A percentile compares a stretch with the other conserved stretches of the same genome.
phyloP scores from a whole-genome alignment of 768 basidiomycete species.

The Lentinula aciculospora region DNA sequence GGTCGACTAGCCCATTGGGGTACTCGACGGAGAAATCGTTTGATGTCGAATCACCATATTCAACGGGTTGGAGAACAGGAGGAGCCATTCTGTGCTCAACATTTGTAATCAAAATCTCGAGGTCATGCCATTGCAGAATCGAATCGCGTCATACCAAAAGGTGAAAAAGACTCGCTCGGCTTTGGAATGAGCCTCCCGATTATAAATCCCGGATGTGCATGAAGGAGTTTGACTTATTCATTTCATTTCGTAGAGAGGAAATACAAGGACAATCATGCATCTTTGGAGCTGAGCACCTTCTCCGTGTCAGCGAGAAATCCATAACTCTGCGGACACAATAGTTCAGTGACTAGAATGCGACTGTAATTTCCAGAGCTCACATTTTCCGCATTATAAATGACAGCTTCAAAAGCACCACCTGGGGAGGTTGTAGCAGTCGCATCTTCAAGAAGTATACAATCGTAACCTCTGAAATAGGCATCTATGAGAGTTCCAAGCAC shows the following conservation, averaged over 20 bases:
- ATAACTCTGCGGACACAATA: not conserved
- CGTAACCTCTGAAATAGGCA: constrained; percentile 61
- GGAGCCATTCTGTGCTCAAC: too few species aligned
- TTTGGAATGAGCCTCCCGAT: too few species aligned
- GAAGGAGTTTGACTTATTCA: too few species aligned
- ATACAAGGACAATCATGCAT: too few species aligned
- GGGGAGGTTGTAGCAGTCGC: constrained; percentile 61
- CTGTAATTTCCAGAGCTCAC: constrained; percentile 26
- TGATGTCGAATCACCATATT: constrained; percentile 48
- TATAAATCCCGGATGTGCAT: too few species aligned
- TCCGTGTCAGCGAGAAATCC: constrained; percentile 4
- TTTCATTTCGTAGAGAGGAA: too few species aligned
- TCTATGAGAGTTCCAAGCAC: constrained; percentile 61
- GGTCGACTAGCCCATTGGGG: constrained; percentile 56
- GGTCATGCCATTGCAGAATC: constrained; percentile 32
- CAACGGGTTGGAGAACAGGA: constrained; percentile 33
- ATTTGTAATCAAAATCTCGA: too few species aligned
- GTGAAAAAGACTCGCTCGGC: too few species aligned
- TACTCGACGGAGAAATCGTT: constrained; percentile 61
- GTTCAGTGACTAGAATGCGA: not conserved
- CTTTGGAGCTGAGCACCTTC: constrained; percentile 10
- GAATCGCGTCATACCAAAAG: too few species aligned
- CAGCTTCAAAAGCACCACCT: constrained; percentile 47
- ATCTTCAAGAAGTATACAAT: constrained; percentile 53
- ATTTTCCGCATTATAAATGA: constrained; percentile 51